A percentile compares a stretch with the other conserved stretches of the same genome.
These are phyloP conservation scores for Paraphoma chrysanthemicola DNA, from an alignment of 2,329 filamentous ascomycete genomes.

Conservation along the genomic window DNA sequence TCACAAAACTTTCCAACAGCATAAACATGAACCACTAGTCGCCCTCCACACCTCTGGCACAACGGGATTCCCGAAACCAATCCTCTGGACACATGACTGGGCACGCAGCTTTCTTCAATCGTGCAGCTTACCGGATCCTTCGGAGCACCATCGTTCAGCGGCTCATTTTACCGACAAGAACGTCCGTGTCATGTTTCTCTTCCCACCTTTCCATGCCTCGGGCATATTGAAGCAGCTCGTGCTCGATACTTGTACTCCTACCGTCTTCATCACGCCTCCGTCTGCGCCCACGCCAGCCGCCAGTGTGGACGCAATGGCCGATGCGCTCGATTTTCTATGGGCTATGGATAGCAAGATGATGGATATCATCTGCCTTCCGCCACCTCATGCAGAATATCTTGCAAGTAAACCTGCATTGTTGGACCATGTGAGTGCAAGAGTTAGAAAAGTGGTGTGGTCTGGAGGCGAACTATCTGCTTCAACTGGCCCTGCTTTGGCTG, in stretches of 20 bases:
- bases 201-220: conserved; percentile 15
- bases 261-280: conserved; percentile 9
- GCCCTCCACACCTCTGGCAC: conserved; percentile 48
- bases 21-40: conserved; percentile 30
- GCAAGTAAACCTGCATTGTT: conserved; percentile 7
- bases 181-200: conserved; percentile 6
- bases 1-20: conserved; percentile 28
- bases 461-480: conserved; percentile 14
- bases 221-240: conserved; percentile 9
- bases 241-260: conserved; percentile 1
- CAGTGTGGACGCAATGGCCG: neutral
- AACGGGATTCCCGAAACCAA: conserved; percentile 47
- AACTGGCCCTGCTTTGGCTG: conserved; percentile 5
- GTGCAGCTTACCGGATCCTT: conserved; percentile 6
- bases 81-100: conserved; percentile 35
- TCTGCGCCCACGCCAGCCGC: neutral
- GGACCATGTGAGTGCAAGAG: neutral
- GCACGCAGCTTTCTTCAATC: conserved; percentile 2
- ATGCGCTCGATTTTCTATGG: neutral
- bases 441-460: conserved; percentile 6
- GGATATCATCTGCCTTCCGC: conserved; percentile 3
- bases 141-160: neutral
- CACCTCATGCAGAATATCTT: conserved; percentile 11
- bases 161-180: neutral
- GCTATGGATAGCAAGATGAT: neutral